These are phyloP conservation scores for Mycena galericulata DNA, from an alignment of 768 basidiomycete species.

Conservation along the genomic window DNA sequence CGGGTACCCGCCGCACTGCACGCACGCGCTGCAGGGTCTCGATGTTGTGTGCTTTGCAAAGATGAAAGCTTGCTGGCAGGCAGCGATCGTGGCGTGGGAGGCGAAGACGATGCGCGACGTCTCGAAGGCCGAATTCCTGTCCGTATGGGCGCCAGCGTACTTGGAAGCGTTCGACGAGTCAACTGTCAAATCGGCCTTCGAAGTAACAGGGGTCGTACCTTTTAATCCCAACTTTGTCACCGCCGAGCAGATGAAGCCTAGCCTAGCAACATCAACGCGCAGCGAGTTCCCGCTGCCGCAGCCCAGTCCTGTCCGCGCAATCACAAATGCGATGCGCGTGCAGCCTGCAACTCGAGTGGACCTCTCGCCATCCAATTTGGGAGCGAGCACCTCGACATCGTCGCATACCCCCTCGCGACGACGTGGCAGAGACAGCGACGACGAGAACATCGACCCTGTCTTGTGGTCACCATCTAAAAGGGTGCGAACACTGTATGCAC, in stretches of 20 bases:
- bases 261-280: conserved; percentile 34
- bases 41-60: conserved; percentile 57
- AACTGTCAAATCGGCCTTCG: conserved; percentile 38
- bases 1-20: no score
- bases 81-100: conserved; percentile 33
- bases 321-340: conserved; percentile 17
- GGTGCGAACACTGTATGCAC: no score
- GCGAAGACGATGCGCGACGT: conserved; percentile 31
- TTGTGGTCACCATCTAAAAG: no score
- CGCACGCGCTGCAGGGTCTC: conserved; percentile 55
- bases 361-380: conserved; percentile 1
- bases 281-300: conserved; percentile 34
- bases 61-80: no score
- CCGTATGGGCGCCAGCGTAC: conserved; percentile 36
- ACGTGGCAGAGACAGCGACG: no score
- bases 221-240: conserved; percentile 38
- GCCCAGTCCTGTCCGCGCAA: conserved; percentile 23
- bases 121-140: conserved; percentile 35
- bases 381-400: conserved; percentile 12
- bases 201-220: no score
- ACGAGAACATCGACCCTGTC: no score
- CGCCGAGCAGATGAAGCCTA: conserved; percentile 38
- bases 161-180: conserved; percentile 37
- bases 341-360: conserved; percentile 21
- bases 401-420: no score